phyloP scores from a whole-genome alignment of 805 yeast genomes.

The Candida sphagnicola region DNA sequence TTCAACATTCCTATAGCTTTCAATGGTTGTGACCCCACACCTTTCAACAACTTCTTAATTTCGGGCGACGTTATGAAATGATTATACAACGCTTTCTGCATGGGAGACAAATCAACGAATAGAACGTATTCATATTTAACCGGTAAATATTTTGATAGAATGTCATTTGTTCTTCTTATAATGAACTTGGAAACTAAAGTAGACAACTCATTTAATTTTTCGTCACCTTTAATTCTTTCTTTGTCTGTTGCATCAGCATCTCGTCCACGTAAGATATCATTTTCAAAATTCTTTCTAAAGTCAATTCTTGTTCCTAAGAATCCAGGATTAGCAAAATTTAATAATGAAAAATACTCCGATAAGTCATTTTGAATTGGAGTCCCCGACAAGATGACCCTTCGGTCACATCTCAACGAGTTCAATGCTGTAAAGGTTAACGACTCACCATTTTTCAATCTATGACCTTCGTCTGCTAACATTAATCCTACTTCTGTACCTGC shows the following conservation, averaged over 20 bases:
- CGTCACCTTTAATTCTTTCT: slow-evolving; percentile 67
- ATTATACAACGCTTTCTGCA: slow-evolving; percentile 68
- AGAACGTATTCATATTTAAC: slow-evolving; percentile 96
- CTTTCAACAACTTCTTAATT: slow-evolving; percentile 60
- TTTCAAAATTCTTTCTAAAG: slow-evolving; percentile 81
- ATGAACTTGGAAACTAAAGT: slow-evolving; percentile 82
- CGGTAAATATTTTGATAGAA: slow-evolving; percentile 88
- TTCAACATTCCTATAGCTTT: slow-evolving; percentile 86
- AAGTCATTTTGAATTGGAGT: slow-evolving; percentile 96
- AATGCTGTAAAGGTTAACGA: slow-evolving; percentile 87
- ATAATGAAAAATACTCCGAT: slow-evolving; percentile 85
- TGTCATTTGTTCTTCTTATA: slow-evolving; percentile 93
- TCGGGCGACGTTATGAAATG: slow-evolving; percentile 79
- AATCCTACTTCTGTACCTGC: slow-evolving; percentile 80
- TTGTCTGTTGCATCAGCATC: slow-evolving; percentile 86
- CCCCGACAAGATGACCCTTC: slow-evolving; percentile 91
- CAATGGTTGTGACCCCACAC: slow-evolving; percentile 75
- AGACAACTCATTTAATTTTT: slow-evolving; percentile 65
- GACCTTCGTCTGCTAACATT: slow-evolving; percentile 57
- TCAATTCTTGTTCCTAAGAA: slow-evolving; percentile 79
- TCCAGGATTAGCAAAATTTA: slow-evolving; percentile 94
- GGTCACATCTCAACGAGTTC: slow-evolving; percentile 74
- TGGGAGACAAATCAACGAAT: slow-evolving; percentile 78
- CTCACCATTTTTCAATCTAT: slow-evolving; percentile 63
- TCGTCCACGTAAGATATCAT: slow-evolving; percentile 75